A percentile compares a stretch with the other conserved stretches of the same genome.
Conservation (phyloP, 768 basidiomycete genomes). For the Lactifluus rugatus region DNA sequence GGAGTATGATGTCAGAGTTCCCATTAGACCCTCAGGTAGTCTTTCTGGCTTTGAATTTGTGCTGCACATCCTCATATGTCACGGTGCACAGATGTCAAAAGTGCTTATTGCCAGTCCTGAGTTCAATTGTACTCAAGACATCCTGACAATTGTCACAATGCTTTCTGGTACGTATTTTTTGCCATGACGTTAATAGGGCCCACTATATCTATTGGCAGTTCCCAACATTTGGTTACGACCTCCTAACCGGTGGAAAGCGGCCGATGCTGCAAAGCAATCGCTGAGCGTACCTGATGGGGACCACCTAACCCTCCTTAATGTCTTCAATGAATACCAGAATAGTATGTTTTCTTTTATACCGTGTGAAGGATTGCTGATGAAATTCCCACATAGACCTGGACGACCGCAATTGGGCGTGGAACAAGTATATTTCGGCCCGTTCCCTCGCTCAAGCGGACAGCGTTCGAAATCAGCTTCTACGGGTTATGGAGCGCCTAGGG, state of each 20-base stretch:
- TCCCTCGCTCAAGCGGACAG: conserved; percentile 88
- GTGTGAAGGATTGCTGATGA: background rate
- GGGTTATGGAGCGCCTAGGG: conserved; percentile 87
- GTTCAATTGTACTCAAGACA: conserved; percentile 93
- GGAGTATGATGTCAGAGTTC: conserved; percentile 93
- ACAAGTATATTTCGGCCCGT: conserved; percentile 74
- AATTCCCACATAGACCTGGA: conserved; percentile 33
- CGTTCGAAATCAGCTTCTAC: conserved; percentile 78
- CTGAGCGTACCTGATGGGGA: conserved; percentile 93
- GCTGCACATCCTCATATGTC: background rate
- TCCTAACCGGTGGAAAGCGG: conserved; percentile 76
- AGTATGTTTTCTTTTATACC: conserved; percentile 39
- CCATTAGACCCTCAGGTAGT: conserved; percentile 91
- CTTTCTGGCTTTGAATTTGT: background rate
- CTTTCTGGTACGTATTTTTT: conserved; percentile 58
- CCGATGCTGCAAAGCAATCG: conserved; percentile 83
- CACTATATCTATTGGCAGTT: conserved; percentile 35
- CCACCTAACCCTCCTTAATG: conserved; percentile 88
- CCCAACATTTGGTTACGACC: conserved; percentile 95
- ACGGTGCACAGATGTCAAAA: conserved; percentile 66
- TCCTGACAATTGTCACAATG: conserved; percentile 93
- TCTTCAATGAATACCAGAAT: conserved; percentile 83
- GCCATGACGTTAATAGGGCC: background rate
- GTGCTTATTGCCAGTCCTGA: conserved; percentile 91
- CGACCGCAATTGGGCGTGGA: conserved; percentile 78